Conservation (phyloP, 495 filamentous ascomycete genomes). For the Terfezia claveryi region DNA sequence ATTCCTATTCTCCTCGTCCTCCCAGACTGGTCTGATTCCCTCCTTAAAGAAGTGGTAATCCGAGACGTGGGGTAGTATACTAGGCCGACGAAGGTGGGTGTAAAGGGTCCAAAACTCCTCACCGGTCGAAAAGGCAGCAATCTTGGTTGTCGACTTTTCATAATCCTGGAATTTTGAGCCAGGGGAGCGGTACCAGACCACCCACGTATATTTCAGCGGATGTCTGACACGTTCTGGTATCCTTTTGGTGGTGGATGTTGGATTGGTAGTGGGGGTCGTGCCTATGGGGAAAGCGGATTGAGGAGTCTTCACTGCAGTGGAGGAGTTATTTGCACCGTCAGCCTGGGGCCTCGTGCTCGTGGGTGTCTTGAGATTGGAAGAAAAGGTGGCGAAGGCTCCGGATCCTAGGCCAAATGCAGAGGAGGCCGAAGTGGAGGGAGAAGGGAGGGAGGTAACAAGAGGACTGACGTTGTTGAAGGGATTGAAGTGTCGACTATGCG, state of each 20-base stretch:
- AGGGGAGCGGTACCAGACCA: conserved; percentile 92
- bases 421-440: conserved; percentile 69
- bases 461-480: conserved; percentile 69
- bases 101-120: conserved; percentile 93
- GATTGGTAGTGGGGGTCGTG: conserved; percentile 23
- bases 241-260: conserved; percentile 27
- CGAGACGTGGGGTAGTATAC: conserved; percentile 67
- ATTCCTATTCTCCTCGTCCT: conserved; percentile 87
- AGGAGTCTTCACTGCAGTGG: conserved; percentile 22
- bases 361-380: conserved; percentile 18
- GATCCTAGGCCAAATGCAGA: conserved; percentile 74
- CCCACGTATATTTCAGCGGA: conserved; percentile 67
- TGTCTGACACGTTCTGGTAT: conserved; percentile 25
- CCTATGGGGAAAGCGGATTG: not conserved
- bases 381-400: conserved; percentile 90
- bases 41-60: conserved; percentile 98
- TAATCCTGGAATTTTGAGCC: conserved; percentile 77
- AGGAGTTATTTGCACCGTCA: not conserved
- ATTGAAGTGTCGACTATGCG: conserved; percentile 52
- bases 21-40: conserved; percentile 92
- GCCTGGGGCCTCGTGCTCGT: not conserved
- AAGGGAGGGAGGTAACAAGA: conserved; percentile 45
- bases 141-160: conserved; percentile 78
- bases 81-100: conserved; percentile 73
- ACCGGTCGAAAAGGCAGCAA: conserved; percentile 58